Conservation (phyloP, 306 rosid species). For the Cicer chorassanicum region DNA sequence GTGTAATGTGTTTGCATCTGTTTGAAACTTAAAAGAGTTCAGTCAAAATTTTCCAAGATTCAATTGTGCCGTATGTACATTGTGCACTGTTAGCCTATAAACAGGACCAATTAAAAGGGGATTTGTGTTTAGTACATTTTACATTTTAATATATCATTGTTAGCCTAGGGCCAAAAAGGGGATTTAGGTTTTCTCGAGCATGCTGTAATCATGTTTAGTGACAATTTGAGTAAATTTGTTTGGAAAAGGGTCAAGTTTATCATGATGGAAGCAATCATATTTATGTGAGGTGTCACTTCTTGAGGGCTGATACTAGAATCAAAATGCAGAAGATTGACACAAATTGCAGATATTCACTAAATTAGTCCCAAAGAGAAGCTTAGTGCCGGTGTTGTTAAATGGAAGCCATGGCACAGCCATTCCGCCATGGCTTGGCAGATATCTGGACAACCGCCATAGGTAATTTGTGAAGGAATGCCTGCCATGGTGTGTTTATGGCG, state of each 20-base stretch:
- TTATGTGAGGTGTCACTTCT: not conserved
- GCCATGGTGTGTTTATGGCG: too few species aligned
- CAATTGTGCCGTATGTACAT: too few species aligned
- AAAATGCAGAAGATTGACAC: not conserved
- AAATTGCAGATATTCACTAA: not conserved
- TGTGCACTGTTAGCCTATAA: constrained; percentile 1
- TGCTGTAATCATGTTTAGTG: not conserved
- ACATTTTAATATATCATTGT: not conserved
- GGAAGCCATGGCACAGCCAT: too few species aligned
- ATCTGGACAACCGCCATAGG: too few species aligned
- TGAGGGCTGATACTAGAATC: not conserved
- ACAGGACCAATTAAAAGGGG: not conserved
- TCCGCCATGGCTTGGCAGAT: too few species aligned
- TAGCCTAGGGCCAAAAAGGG: not conserved
- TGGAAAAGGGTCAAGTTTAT: not conserved
- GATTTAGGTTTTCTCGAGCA: not conserved
- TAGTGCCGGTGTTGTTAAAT: too few species aligned
- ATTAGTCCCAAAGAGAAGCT: not conserved
- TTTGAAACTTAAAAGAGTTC: not conserved
- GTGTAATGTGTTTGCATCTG: not conserved
- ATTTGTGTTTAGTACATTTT: not conserved
- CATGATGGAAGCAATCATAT: not conserved
- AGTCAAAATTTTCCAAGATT: not conserved
- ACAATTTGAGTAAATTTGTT: not conserved
- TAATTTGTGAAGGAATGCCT: too few species aligned